Evolutionary conservation across 345 rosid genomes (phyloP), one percentile per base, ranked within the genome.

Genomic region (Conringia planisiliqua): DNA sequence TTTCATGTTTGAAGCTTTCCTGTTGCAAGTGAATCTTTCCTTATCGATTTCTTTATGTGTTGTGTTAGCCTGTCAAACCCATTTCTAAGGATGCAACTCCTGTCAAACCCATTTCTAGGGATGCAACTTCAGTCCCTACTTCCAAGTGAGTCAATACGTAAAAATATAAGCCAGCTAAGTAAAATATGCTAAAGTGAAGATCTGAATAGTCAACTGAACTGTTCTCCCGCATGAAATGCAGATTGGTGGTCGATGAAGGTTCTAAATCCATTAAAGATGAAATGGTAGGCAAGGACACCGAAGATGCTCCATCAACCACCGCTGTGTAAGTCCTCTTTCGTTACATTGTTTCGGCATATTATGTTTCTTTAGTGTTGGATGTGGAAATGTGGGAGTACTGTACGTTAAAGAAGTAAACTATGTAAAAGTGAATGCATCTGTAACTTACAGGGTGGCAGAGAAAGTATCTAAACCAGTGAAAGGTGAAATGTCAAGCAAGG

Each of bases 391-490:
- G 4, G 50, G 24, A 55, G 26, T 65, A 20, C 20, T 47, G n/a
- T 11, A 26, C 59, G 11, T 38, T 48, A 14, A 7, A 67, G 61
- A 22, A 62, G 51, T 33, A 33, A 39, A 6, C 26, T 4, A 33
- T 62, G 24, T 70, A 70, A 43, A 38, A 22, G 3, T 56, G 17
- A 2, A 6, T 64, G 40, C 39, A 32, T 66, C 47, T 39, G 65
- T 69, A 17, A 69, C 27, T 33, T 83, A 73, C 87, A 92, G 98
- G 76, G 79, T 79, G 71, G 74, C 55, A 33, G 88, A 88, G 51
- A 73, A 78, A 64, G 82, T 70, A 71, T 73, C 84, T 61, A 86
- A 87, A 79, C 75, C 87, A 2, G 48, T 69, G 17, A 70, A 80
- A 66, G 66, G 76, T 50, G 73, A 84, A 73, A 33, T 66, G 40